A percentile compares a stretch with the other conserved stretches of the same genome.
phyloP scores from a whole-genome alignment of 2,329 filamentous ascomycete species.

The Neocucurbitaria cava region DNA sequence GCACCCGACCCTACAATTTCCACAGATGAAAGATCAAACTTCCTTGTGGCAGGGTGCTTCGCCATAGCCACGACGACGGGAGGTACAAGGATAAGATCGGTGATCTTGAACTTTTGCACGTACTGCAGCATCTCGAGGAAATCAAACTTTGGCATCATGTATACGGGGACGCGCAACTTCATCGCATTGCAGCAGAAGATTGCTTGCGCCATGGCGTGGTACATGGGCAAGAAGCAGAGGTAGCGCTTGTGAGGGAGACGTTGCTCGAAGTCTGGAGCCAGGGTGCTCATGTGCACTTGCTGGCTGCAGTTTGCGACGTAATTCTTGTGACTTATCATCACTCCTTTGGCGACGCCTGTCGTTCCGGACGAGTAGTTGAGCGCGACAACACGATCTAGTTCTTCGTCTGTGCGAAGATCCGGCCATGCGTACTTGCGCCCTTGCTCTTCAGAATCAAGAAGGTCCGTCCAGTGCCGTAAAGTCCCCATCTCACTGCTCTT shows the following conservation, averaged over 20 bases:
- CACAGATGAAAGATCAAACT: constrained; percentile 73
- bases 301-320: constrained; percentile 75
- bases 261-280: constrained; percentile 58
- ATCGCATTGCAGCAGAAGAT: constrained; percentile 69
- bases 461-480: constrained; percentile 67
- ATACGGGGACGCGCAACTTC: constrained; percentile 68
- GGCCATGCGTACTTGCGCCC: constrained; percentile 70
- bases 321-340: constrained; percentile 79
- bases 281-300: constrained; percentile 57
- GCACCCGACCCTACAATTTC: constrained; percentile 68
- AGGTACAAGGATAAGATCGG: constrained; percentile 71
- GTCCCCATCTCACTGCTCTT: constrained; percentile 47
- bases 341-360: constrained; percentile 84
- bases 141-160: constrained; percentile 81
- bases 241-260: constrained; percentile 52
- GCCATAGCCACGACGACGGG: constrained; percentile 76
- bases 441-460: constrained; percentile 57
- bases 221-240: constrained; percentile 73
- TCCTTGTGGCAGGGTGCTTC: constrained; percentile 70
- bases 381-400: constrained; percentile 63
- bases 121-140: constrained; percentile 74
- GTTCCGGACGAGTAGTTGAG: constrained; percentile 83
- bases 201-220: constrained; percentile 66
- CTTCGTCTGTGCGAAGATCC: constrained; percentile 59
- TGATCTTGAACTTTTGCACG: constrained; percentile 73